Evolutionary conservation across 1,139 yeast species (phyloP), one percentile per base, ranked within the genome.

Genomic region (Hyphopichia wangnamkhiaoensis): DNA sequence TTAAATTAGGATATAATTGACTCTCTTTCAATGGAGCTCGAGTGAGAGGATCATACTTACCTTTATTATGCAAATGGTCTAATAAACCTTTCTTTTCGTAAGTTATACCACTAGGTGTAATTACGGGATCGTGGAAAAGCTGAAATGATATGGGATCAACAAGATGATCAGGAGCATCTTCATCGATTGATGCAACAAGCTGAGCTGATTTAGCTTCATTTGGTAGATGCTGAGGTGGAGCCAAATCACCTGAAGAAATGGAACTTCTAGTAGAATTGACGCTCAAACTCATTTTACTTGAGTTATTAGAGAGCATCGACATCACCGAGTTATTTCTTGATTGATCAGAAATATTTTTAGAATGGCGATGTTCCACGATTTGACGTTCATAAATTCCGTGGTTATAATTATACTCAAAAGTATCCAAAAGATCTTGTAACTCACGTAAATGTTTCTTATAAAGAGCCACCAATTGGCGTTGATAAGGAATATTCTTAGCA

Each of bases 101-200:
- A 1, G 79, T 66, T 28, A 69, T 72, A 2, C 80, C 80, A 21
- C 74, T 64, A 9, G 76, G 76, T 10, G 76, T 61, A 13, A 74
- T 56, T 5, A 75, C 80, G 0, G 80, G 80, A 33, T 75, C 72
- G 21, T 48, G 49, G 48, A 74, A 73, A 25, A 75, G 44, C 34
- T 68, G 65, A 50, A 69, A 72, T 2, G 78, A 67, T 17, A 75
- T 71, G 4, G 80, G 80, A 43, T 75, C 79, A 10, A 71, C 41
- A 13, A 73, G 51, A 37, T 59, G 60, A 27, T 71, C 78, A 0
- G 80, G 80, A 1, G 69, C 68, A 17, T 68, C 69, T 4, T 51
- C 55, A 5, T 41, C 32, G 1, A 23, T 21, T n/a, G 13, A 8
- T 15, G 17, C 34, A 12, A 10, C 29, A 17, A 36, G 10, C 10